Evolutionary conservation across 352 stramenopile species (phyloP).

Genomic region (Lagenidium giganteum): DNA sequence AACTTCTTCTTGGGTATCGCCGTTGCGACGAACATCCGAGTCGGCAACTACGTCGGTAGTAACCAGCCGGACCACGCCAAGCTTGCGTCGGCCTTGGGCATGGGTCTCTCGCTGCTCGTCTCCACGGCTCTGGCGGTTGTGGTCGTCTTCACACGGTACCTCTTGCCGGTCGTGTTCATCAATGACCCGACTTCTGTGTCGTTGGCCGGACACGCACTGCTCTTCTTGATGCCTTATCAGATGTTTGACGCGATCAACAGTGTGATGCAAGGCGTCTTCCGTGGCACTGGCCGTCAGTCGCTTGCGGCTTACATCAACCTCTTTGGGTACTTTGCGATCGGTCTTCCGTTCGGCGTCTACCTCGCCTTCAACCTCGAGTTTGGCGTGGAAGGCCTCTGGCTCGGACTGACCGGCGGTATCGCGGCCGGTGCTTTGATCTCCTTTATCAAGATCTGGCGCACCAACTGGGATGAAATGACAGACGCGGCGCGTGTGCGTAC

Average conservation of each 20-base stretch:
- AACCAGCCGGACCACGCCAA: slow-evolving; percentile 84
- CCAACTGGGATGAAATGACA: slow-evolving; percentile 51
- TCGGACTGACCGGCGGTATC: slow-evolving; percentile 55
- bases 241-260: slow-evolving; percentile 65
- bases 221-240: slow-evolving; percentile 66
- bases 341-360: slow-evolving; percentile 50
- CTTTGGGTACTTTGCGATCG: slow-evolving; percentile 68
- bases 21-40: slow-evolving; percentile 75
- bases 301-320: slow-evolving; percentile 59
- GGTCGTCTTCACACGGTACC: slow-evolving; percentile 35
- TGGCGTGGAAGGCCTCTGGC: slow-evolving; percentile 72
- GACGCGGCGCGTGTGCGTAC: slow-evolving; percentile 45
- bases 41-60: slow-evolving; percentile 74
- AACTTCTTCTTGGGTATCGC: slow-evolving; percentile 80
- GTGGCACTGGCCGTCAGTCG: slow-evolving; percentile 49
- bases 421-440: slow-evolving; percentile 48
- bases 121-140: slow-evolving; percentile 32
- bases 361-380: slow-evolving; percentile 52
- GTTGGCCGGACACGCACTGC: slow-evolving; percentile 36
- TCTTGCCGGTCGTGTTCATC: slow-evolving; percentile 64
- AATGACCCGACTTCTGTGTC: slow-evolving; percentile 52
- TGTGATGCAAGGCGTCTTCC: slow-evolving; percentile 74
- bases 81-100: slow-evolving; percentile 60
- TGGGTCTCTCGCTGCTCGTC: slow-evolving; percentile 44
- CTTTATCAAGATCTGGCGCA: slow-evolving; percentile 53